Percentiles rank a stretch among this genome's conserved stretches.
These are phyloP conservation scores for Syzygium aromaticum DNA, from an alignment of 345 rosid species.

Conservation along the genomic window DNA sequence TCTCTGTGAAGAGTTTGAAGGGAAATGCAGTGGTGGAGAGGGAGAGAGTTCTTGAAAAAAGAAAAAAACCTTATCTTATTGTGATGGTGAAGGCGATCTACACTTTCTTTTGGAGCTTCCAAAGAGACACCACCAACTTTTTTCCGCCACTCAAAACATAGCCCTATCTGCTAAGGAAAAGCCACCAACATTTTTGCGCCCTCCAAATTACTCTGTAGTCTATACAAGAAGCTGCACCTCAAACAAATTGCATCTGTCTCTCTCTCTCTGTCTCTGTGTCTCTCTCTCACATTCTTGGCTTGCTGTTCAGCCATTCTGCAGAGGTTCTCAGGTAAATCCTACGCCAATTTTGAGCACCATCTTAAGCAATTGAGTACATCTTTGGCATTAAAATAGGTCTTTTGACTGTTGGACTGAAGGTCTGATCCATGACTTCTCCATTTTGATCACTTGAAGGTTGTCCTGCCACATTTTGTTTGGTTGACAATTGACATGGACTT, in stretches of 20 bases:
- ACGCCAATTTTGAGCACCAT: background rate
- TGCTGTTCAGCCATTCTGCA: conserved; percentile 13
- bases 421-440: background rate
- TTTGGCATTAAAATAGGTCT: background rate
- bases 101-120: conserved; percentile 17
- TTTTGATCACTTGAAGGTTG: background rate
- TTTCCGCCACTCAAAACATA: conserved; percentile 56
- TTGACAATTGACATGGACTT: background rate
- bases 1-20: background rate
- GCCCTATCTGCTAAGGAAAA: conserved; percentile 78
- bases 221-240: background rate
- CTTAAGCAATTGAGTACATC: background rate
- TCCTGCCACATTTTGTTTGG: background rate
- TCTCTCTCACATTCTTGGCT: conserved; percentile 3
- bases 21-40: background rate
- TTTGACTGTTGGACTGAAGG: background rate
- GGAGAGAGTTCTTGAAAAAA: background rate
- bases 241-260: background rate
- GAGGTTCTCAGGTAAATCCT: conserved; percentile 23
- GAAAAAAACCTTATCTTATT: background rate
- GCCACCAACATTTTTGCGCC: conserved; percentile 23
- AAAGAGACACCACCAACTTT: conserved; percentile 21
- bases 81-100: background rate
- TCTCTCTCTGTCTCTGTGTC: conserved; percentile 7
- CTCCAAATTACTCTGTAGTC: background rate